phyloP scores from a whole-genome alignment of 306 rosid genomes.

The Hylodesmum podocarpum region DNA sequence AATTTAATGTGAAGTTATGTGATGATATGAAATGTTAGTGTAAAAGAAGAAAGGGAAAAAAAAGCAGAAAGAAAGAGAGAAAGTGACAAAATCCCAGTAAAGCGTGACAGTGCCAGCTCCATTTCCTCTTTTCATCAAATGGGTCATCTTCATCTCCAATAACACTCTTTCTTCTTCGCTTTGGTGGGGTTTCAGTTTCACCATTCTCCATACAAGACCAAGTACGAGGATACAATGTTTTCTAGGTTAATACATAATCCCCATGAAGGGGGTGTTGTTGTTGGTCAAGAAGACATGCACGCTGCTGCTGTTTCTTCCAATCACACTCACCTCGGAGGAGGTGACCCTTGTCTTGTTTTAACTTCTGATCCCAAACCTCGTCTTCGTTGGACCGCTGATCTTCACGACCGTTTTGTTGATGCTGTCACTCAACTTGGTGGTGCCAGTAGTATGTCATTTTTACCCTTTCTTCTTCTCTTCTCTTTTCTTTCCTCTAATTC shows the following conservation, averaged over 20 bases:
- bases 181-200: neutral
- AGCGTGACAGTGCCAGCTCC: slow-evolving; percentile 48
- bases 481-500: neutral
- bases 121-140: slow-evolving; percentile 28
- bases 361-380: slow-evolving; percentile 99
- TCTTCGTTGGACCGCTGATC: slow-evolving; percentile 98
- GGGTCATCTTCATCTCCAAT: slow-evolving; percentile 30
- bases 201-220: no score
- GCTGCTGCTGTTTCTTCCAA: slow-evolving; percentile 25
- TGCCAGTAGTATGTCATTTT: slow-evolving; percentile 52
- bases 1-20: no score
- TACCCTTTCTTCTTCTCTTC: neutral
- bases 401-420: slow-evolving; percentile 90
- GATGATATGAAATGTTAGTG: no score
- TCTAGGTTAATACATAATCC: slow-evolving; percentile 40
- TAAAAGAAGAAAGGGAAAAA: slow-evolving; percentile 2
- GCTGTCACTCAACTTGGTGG: slow-evolving; percentile 99
- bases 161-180: neutral
- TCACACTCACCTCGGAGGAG: slow-evolving; percentile 45
- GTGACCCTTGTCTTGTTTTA: slow-evolving; percentile 87
- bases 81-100: slow-evolving; percentile 57
- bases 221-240: slow-evolving; percentile 28
- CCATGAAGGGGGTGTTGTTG: slow-evolving; percentile 22
- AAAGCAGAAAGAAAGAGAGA: slow-evolving; percentile 40
- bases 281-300: slow-evolving; percentile 50